These are phyloP conservation scores for Nicotiana rustica DNA, from an alignment of 305 asterid genomes.

Conservation along the genomic window DNA sequence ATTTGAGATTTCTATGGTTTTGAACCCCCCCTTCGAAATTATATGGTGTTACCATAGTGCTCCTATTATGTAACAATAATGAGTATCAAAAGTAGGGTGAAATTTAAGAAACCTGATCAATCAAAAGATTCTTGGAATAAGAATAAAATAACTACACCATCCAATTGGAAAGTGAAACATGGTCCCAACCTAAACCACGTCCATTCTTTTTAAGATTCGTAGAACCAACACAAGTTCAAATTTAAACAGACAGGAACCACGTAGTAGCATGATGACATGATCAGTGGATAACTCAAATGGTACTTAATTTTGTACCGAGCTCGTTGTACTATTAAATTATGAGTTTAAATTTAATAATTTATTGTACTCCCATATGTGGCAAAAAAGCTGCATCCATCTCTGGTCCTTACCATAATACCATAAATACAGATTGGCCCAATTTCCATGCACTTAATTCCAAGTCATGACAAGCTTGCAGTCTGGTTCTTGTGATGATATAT, in stretches of 20 bases:
- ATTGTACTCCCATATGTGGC: too few species aligned
- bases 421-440: neutral
- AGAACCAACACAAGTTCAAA: constrained; percentile 30
- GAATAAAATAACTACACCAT: neutral
- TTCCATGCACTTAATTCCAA: constrained; percentile 15
- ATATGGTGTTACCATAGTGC: neutral
- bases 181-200: constrained; percentile 22
- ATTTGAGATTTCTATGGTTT: neutral
- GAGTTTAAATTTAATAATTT: too few species aligned
- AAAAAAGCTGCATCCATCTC: too few species aligned
- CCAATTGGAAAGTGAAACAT: neutral
- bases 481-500: constrained; percentile 9
- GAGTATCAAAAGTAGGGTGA: neutral
- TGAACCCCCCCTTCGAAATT: neutral
- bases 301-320: too few species aligned
- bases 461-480: constrained; percentile 29
- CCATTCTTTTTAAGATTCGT: constrained; percentile 29
- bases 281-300: neutral
- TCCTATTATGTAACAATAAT: neutral
- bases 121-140: constrained; percentile 11
- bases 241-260: constrained; percentile 19
- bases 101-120: neutral
- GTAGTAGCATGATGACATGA: neutral
- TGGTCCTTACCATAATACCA: neutral
- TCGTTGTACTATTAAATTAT: too few species aligned